Conservation (phyloP, 352 stramenopile species). For the Phytophthora sp. region DNA sequence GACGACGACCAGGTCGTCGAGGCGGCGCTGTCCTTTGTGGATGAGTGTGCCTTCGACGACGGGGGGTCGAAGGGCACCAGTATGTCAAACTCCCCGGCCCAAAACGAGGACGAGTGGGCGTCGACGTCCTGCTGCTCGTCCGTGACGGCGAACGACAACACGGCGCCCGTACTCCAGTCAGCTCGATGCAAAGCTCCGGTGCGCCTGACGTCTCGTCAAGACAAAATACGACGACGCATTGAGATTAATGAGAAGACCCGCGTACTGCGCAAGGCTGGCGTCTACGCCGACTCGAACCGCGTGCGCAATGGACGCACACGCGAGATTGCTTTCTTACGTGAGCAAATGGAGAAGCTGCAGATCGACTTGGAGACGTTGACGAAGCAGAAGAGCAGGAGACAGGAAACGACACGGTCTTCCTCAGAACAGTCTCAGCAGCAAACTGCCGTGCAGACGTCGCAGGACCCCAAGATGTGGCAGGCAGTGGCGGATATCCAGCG, state of each 20-base stretch:
- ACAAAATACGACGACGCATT: conserved; percentile 10
- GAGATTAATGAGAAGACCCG: conserved; percentile 27
- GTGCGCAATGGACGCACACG: conserved; percentile 30
- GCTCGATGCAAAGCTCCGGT: conserved; percentile 24
- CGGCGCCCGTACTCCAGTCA: conserved; percentile 15
- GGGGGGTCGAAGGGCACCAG: not conserved
- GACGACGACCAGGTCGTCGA: conserved; percentile 21
- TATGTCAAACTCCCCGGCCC: not conserved
- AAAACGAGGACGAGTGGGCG: not conserved
- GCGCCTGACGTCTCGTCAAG: conserved; percentile 6
- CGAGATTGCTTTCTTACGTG: conserved; percentile 45
- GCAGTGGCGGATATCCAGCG: conserved; percentile 30
- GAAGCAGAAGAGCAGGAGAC: not conserved
- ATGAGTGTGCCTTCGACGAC: conserved; percentile 11
- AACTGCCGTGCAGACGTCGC: too few species aligned
- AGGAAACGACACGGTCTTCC: not conserved
- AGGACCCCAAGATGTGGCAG: conserved; percentile 24
- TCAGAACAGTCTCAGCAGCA: not conserved
- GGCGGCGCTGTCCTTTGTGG: conserved; percentile 34
- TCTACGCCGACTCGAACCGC: conserved; percentile 37
- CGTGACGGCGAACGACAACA: not conserved
- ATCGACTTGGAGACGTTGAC: conserved; percentile 16
- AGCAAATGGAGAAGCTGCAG: conserved; percentile 39
- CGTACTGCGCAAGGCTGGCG: conserved; percentile 16
- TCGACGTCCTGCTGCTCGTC: not conserved